phyloP scores from a whole-genome alignment of 148 eudicot species.

The Agrostemma githago region DNA sequence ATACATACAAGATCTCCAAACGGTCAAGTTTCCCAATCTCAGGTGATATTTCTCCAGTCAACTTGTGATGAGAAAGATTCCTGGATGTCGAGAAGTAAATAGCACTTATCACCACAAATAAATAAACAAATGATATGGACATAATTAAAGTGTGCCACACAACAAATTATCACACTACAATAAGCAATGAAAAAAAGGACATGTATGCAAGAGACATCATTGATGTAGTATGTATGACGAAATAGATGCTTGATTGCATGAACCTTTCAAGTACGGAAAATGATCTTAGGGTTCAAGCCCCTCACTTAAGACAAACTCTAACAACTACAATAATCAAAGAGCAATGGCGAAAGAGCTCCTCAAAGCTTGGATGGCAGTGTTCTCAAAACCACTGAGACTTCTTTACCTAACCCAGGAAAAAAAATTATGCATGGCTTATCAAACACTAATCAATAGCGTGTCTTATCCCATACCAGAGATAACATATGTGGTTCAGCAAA shows the following conservation, averaged over 20 bases:
- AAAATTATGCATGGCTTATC: neutral
- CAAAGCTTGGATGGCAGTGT: neutral
- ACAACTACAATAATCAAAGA: neutral
- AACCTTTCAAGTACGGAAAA: neutral
- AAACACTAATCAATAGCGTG: neutral
- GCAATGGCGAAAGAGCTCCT: neutral
- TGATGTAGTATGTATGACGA: neutral
- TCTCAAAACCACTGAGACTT: neutral
- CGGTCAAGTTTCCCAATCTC: slow-evolving; percentile 88
- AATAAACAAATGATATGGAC: neutral
- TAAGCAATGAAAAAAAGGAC: neutral
- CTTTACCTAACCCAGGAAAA: neutral
- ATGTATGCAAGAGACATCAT: neutral
- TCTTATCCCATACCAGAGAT: neutral
- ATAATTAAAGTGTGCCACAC: neutral
- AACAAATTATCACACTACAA: slow-evolving; percentile 2
- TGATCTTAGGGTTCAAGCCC: neutral
- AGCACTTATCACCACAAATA: slow-evolving; percentile 10
- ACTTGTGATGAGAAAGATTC: slow-evolving; percentile 83
- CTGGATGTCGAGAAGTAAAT: slow-evolving; percentile 29
- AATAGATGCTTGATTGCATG: neutral
- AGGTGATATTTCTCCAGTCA: slow-evolving; percentile 86
- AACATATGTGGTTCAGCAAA: neutral
- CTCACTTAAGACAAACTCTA: neutral
- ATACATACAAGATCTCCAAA: slow-evolving; percentile 75